Base-by-base conservation (phyloP, 179 eudicot species). In the Nepenthes alata region DNA sequence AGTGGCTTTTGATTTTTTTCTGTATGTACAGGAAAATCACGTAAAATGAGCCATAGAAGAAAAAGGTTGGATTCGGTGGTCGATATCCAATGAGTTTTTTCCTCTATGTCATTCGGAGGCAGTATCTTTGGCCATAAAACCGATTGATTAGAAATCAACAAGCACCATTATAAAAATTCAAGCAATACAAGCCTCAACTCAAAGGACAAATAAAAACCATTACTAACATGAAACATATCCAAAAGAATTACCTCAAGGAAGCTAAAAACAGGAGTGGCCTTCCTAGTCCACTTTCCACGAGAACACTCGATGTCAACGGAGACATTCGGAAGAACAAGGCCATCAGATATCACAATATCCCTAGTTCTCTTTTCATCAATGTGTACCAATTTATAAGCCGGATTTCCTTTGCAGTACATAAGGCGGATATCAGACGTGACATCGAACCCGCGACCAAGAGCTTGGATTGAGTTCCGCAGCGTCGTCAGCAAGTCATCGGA, bases 391-490 rank as follows among this genome's bases (percentile, higher is more conserved):
- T 91, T 74, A 65, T 83, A 80, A 57, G 93, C 97, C 75, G 85
- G 86, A 9, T 89, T 69, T 0, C 98, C 98, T 78, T 93, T 93
- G 58, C 98, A 93, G 68, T 93, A 93, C 7, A 89, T 63, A 60
- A 93, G 77, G 71, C 96, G 71, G 63, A 93, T 83, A 83, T 93
- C 98, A 55, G 97, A 93, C 0, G 97, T 93, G 13, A 93, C 95
- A 77, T 93, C 98, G 78, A 93, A 93, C 0, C 98, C 98, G 65
- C 97, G 77, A n/a, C 98, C 98, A 55, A 93, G 70, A 2, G 94
- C 97, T 75, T 87, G 88, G 55, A 87, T 83, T 61, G 97, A 83
- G 77, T 89, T 93, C 54, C 70, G 53, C 38, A 93, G 63, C 35
- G 98, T 89, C 3, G 94, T 74, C 48, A 68, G 13, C 16, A 89